Percentiles rank a stretch among this genome's conserved stretches.
These are phyloP conservation scores for Teratosphaeria zuluensis DNA, from an alignment of 2,329 filamentous ascomycete genomes.

Conservation along the genomic window DNA sequence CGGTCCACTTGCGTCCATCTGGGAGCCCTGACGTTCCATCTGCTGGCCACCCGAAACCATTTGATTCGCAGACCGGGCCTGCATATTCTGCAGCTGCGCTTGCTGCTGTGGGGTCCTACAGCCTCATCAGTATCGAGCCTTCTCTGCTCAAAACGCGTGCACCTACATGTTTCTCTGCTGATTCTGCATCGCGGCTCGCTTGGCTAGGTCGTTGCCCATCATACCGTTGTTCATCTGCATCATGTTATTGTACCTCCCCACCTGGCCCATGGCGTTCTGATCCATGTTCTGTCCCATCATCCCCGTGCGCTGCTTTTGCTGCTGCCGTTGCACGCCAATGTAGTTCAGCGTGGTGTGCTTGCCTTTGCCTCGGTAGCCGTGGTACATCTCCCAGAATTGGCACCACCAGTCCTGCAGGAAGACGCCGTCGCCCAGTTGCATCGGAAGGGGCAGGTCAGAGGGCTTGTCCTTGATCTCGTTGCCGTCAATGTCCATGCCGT, in stretches of 20 bases:
- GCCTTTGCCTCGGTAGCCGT: conserved; percentile 64
- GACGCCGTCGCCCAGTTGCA: conserved; percentile 60
- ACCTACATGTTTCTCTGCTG: conserved; percentile 15
- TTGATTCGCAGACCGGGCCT: conserved; percentile 31
- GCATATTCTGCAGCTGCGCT: conserved; percentile 48
- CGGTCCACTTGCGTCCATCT: conserved; percentile 74
- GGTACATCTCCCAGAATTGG: conserved; percentile 93
- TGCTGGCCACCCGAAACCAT: conserved; percentile 58
- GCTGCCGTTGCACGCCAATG: conserved; percentile 55
- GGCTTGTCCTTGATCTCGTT: conserved; percentile 74
- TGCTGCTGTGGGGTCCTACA: conserved; percentile 20
- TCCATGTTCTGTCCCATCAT: conserved; percentile 61
- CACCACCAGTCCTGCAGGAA: conserved; percentile 98
- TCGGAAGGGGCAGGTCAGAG: conserved; percentile 68
- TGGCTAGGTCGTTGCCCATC: conserved; percentile 37
- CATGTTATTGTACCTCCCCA: conserved; percentile 49
- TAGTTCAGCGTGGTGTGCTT: conserved; percentile 28
- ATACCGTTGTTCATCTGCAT: conserved; percentile 7
- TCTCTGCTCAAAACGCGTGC: neutral
- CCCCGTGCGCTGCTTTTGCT: conserved; percentile 57
- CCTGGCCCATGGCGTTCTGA: conserved; percentile 41
- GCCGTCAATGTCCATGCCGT: conserved; percentile 66
- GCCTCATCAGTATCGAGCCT: neutral
- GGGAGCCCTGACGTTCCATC: conserved; percentile 81
- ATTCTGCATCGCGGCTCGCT: conserved; percentile 13